Percentiles rank a stretch among this genome's conserved stretches.
These are phyloP conservation scores for Chondrus crispus DNA, from an alignment of 23 red algal genomes.

Conservation along the genomic window DNA sequence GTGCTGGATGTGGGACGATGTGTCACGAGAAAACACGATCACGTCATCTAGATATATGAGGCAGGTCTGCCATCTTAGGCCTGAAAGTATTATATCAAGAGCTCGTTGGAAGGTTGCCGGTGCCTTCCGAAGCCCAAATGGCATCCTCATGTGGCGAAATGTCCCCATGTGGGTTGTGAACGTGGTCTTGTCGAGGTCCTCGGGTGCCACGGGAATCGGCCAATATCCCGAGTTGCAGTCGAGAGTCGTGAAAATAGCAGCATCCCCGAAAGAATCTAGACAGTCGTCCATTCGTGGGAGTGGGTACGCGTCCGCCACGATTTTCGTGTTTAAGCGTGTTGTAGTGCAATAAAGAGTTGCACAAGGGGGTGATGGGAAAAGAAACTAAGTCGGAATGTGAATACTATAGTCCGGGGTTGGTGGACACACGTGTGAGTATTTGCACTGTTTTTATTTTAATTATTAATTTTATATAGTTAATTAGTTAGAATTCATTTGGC, in stretches of 20 bases:
- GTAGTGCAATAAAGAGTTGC: no score
- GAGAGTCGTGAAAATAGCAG: conserved; percentile 1
- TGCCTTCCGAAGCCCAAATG: conserved; percentile 33
- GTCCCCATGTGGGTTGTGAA: conserved; percentile 14
- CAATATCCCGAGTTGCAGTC: conserved; percentile 17
- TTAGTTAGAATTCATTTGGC: no score
- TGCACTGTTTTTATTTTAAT: no score
- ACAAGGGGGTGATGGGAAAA: no score
- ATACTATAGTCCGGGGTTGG: no score
- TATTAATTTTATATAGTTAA: no score
- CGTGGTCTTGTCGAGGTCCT: not conserved
- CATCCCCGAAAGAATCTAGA: conserved; percentile 29
- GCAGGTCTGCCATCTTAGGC: not conserved
- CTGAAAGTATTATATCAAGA: conserved; percentile 34
- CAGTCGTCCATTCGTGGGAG: conserved; percentile 33
- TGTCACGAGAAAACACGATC: conserved; percentile 27
- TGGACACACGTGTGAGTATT: no score
- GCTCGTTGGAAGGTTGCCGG: conserved; percentile 58
- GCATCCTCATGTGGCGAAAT: conserved; percentile 25
- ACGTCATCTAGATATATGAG: conserved; percentile 49
- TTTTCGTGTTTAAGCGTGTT: not conserved
- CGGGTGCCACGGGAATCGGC: not conserved
- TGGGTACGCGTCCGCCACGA: not conserved
- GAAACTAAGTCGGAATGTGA: no score
- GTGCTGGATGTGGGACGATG: conserved; percentile 10